These are phyloP conservation scores for Suillus americanus DNA, from an alignment of 768 basidiomycete species.

Conservation along the genomic window DNA sequence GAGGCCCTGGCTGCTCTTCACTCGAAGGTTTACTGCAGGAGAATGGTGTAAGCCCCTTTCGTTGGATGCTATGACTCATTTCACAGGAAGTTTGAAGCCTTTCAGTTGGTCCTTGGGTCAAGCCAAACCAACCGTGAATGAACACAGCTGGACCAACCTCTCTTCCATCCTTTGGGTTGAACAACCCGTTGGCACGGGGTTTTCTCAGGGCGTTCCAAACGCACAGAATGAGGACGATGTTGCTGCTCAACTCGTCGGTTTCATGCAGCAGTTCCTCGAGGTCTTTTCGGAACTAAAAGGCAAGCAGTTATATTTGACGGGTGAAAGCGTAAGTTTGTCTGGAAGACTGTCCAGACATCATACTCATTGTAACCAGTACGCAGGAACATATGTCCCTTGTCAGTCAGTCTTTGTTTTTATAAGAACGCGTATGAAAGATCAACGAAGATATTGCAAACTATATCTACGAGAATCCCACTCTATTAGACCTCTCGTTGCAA, in stretches of 20 bases:
- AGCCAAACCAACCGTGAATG: constrained; percentile 61
- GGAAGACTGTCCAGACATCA: background rate
- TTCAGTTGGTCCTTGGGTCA: constrained; percentile 65
- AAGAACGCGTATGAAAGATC: background rate
- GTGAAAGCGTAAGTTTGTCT: constrained; percentile 63
- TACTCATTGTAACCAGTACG: constrained; percentile 47
- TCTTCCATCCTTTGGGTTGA: constrained; percentile 76
- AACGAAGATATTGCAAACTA: constrained; percentile 68
- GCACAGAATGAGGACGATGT: constrained; percentile 59
- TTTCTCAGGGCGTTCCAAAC: constrained; percentile 67
- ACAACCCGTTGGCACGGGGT: constrained; percentile 80
- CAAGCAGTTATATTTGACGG: constrained; percentile 68
- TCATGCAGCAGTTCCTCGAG: constrained; percentile 73
- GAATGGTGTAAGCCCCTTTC: constrained; percentile 55
- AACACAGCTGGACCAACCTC: constrained; percentile 78
- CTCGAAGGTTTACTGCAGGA: constrained; percentile 72
- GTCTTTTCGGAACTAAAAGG: constrained; percentile 73
- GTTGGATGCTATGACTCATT: constrained; percentile 20
- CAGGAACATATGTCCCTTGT: constrained; percentile 68
- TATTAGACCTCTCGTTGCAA: constrained; percentile 56
- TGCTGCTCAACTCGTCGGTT: constrained; percentile 52
- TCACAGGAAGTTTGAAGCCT: constrained; percentile 43
- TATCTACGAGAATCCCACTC: constrained; percentile 58
- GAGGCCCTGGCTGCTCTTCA: constrained; percentile 79
- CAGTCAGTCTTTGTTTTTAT: constrained; percentile 20